Evolutionary conservation across 495 filamentous ascomycete species (phyloP), one percentile per base, ranked within the genome.

Genomic region (Pyrenula massariospora): DNA sequence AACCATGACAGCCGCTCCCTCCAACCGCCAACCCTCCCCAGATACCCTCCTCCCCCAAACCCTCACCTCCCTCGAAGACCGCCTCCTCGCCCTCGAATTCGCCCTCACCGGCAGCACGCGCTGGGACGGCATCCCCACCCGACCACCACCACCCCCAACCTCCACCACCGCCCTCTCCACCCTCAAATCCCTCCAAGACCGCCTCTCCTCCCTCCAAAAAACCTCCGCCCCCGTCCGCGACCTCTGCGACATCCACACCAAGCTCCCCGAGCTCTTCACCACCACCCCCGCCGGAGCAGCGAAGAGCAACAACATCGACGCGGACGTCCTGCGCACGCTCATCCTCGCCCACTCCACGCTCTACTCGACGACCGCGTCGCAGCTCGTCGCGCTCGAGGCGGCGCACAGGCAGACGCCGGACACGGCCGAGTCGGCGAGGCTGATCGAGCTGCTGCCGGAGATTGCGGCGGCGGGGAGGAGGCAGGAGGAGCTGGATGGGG

Each of bases 11-110:
- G n/a, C n/a, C n/a, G n/a, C n/a, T n/a, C n/a, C n/a, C n/a, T n/a
- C 31, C 31, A 42, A 42, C 31, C 8, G 8, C 15, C 31, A 42
- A 5, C 5, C 31, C 31, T 42, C 31, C 31, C 31, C 31, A 8
- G 31, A 42, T 15, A 42, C 31, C 74, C 25, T 42, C 31, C 31
- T 42, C 31, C 31, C 31, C 31, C 8, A 8, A 5, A 92, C 91
- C 0, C 81, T 94, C 52, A 82, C 85, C 31, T 76, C 88, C 53
- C 84, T 96, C 2, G 85, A 91, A 61, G 73, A 73, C n/a, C 86
- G 91, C 42, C 77, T 96, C 25, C 74, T 77, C 52, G 79, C 86
- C 23, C 73, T 94, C 52, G 83, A 89, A 59, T 91, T 86, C 68
- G 74, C 86, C 25, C 74, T 96, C 52, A 82, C 82, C 59, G 89